Evolutionary conservation across 2,329 filamentous ascomycete genomes (phyloP).

Genomic region (Dactylellina parvicollis): DNA sequence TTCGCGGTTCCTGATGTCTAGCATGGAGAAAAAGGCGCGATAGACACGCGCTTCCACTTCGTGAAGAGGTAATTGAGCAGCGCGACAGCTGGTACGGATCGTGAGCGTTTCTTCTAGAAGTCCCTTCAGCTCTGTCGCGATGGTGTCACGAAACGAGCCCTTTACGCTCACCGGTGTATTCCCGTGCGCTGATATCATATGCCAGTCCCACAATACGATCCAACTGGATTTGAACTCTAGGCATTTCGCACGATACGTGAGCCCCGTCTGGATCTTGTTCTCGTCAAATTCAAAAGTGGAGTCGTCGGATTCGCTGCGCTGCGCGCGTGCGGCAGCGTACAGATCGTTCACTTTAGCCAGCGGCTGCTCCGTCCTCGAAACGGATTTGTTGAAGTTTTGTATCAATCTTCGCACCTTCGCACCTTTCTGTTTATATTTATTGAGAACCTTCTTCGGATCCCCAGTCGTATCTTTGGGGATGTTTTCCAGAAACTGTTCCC

Average conservation of each 20-base stretch:
- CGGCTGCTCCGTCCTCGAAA: conserved; percentile 33
- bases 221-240: conserved; percentile 14
- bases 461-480: background rate
- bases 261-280: conserved; percentile 32
- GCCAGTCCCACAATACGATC: conserved; percentile 24
- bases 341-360: conserved; percentile 37
- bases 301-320: background rate
- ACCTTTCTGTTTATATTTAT: conserved; percentile 7
- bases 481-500: background rate
- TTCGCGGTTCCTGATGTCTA: conserved; percentile 3
- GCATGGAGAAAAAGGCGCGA: conserved; percentile 14
- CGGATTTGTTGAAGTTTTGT: conserved; percentile 19
- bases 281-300: conserved; percentile 28
- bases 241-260: conserved; percentile 26
- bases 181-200: conserved; percentile 1
- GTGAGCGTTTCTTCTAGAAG: background rate
- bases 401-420: background rate
- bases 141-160: conserved; percentile 9
- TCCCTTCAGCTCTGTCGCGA: background rate
- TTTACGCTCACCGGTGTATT: background rate
- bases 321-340: conserved; percentile 22
- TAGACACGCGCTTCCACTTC: conserved; percentile 41
- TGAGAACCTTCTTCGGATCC: background rate
- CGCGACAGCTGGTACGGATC: conserved; percentile 19
- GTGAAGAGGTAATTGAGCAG: background rate